Evolutionary conservation across 1,284 basidiomycete genomes (phyloP), one percentile per base, ranked within the genome.

Genomic region (Ganoderma sp.): DNA sequence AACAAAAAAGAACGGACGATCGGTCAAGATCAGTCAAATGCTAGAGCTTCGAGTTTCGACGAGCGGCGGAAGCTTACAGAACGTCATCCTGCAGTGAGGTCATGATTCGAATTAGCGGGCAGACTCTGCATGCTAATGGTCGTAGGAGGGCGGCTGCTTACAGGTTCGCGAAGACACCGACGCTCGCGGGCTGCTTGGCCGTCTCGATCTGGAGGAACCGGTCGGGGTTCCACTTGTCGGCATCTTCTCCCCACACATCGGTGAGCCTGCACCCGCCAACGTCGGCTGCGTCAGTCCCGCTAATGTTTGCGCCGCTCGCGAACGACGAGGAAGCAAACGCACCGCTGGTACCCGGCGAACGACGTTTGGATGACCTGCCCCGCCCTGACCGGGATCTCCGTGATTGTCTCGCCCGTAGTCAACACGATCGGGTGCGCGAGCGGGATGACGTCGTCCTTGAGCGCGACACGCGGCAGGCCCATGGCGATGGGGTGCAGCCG

Each of bases 111-210:
- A 34, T 12, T 3, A 39, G 37, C 37, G 37, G n/a, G 12, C 2
- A 25, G 9, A 10, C 22, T 39, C 37, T 39, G 14, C 1, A 8
- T 3, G 34, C 12, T 10, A 56, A 52, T 28, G 1, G 48, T 14
- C n/a, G 19, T 10, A 12, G n/a, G 8, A 39, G 37, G 37, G 37
- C 1, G 10, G 37, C 37, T 39, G n/a, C 85, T 73, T 70, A 88
- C 87, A 88, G 74, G 75, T 87, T 87, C 10, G 81, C 82, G 69
- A 85, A 84, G 12, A 85, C 79, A 0, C 87, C 85, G 4, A 87
- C 75, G 15, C 73, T 73, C 0, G 81, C 78, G 9, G 41, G 58
- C 25, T 79, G 81, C 72, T 81, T 84, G 22, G 78, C 77, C n/a
- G 74, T 72, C 12, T 74, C 73, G 37, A 77, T 61, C 10, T 69